Percentiles rank a stretch among this genome's conserved stretches.
Conservation (phyloP, 495 filamentous ascomycete species). For the Hypoxylon perforatum region DNA sequence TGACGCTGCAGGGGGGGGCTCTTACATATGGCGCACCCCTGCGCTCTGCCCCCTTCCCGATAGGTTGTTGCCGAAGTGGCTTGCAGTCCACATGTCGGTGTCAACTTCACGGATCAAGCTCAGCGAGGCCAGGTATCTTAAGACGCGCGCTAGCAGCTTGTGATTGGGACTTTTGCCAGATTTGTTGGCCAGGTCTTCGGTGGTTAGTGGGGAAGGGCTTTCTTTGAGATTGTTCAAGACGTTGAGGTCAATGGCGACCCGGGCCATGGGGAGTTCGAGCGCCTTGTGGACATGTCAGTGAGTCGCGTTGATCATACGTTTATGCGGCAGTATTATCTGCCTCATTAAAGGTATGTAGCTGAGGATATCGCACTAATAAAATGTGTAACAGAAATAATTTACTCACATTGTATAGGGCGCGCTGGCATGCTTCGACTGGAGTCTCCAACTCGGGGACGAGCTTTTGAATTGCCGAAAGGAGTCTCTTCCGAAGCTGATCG, state of each 20-base stretch:
- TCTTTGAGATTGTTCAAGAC: constrained; percentile 27
- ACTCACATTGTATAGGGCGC: constrained; percentile 32
- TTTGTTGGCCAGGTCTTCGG: constrained; percentile 24
- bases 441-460: constrained; percentile 32
- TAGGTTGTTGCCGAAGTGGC: constrained; percentile 34
- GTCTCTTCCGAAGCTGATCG: constrained; percentile 32
- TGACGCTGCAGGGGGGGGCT: background rate
- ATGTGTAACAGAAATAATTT: background rate
- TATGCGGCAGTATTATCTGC: background rate
- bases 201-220: constrained; percentile 21
- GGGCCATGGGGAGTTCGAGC: constrained; percentile 20
- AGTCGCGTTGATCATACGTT: background rate
- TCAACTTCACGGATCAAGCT: constrained; percentile 28
- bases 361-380: too few species aligned
- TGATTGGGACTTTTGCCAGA: constrained; percentile 25
- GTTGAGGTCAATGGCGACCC: constrained; percentile 32
- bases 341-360: background rate
- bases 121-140: constrained; percentile 33
- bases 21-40: constrained; percentile 31
- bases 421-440: constrained; percentile 24
- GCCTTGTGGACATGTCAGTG: constrained; percentile 15
- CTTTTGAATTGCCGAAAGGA: constrained; percentile 15
- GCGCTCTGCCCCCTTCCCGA: constrained; percentile 29
- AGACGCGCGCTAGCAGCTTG: constrained; percentile 26
- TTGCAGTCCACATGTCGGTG: constrained; percentile 30